Evolutionary conservation across 768 basidiomycete genomes (phyloP), one percentile per base, ranked within the genome.

Genomic region (Termitomyces sp.): DNA sequence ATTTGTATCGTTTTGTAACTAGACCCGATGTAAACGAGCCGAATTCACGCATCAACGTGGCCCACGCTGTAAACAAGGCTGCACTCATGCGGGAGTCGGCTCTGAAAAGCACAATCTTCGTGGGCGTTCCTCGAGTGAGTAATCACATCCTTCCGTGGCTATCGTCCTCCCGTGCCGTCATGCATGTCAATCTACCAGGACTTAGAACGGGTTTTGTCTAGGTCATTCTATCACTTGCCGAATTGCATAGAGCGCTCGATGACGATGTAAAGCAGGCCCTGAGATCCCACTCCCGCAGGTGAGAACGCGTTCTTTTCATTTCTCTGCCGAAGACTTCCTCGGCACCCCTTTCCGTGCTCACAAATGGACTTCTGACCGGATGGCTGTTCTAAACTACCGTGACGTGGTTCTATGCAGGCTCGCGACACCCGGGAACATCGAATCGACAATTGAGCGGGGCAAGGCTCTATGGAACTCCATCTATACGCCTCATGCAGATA

Each of bases 1-100:
- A 90, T 65, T 74, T 96, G 62, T 96, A 92, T 69, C 86, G 83
- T 44, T 94, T 90, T 72, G 83, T 83, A 49, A 85, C 87, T 12
- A 77, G 83, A 59, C 71, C 74, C 56, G 72, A 73, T 48, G 62
- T 71, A 63, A 72, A 72, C 55, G 70, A 74, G 60, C 69, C 69
- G 43, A 66, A 62, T 58, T 73, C 81, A 61, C 59, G 75, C 74
- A 66, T 77, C 68, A 56, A 69, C 71, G 59, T 85, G 53, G 69
- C 79, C 58, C 82, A 80, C 58, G 85, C 86, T 50, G 77, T 89
- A 57, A 81, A 83, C 71, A 86, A 80, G 68, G 90, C 90, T 60
- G 89, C 91, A 62, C 69, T 92, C 62, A 94, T 96, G 84, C 82
- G 94, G 44, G 94, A 96, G 75, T 83, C 90, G 31, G 90, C 90